These are phyloP conservation scores for Boletales sp. DNA, from an alignment of 768 basidiomycete genomes.

Conservation along the genomic window DNA sequence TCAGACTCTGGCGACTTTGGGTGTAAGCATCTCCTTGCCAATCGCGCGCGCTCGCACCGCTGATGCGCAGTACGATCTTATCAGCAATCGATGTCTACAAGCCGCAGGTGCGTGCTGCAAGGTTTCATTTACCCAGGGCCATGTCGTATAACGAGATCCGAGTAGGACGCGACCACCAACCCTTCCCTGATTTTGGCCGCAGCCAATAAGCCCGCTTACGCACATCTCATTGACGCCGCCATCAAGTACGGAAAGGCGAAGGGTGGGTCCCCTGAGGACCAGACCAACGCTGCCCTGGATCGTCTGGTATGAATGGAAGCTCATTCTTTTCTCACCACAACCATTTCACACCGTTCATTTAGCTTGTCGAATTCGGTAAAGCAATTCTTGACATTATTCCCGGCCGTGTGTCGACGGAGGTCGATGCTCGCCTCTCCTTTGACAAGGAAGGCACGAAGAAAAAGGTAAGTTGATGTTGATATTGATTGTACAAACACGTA, in stretches of 20 bases:
- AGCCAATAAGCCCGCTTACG: slow-evolving; percentile 84
- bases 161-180: slow-evolving; percentile 95
- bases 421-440: slow-evolving; percentile 96
- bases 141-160: slow-evolving; percentile 8
- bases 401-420: slow-evolving; percentile 98
- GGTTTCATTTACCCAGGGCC: slow-evolving; percentile 11
- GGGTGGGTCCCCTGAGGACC: slow-evolving; percentile 70
- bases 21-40: slow-evolving; percentile 37
- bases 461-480: slow-evolving; percentile 50
- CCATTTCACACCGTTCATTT: slow-evolving; percentile 14
- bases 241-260: slow-evolving; percentile 74
- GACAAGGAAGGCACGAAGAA: slow-evolving; percentile 90
- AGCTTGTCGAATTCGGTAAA: slow-evolving; percentile 98
- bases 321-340: slow-evolving; percentile 6
- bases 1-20: slow-evolving; percentile 98
- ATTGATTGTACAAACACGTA: slow-evolving; percentile 17
- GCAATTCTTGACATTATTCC: slow-evolving; percentile 95
- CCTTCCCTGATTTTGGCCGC: slow-evolving; percentile 94
- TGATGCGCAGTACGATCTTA: slow-evolving; percentile 24
- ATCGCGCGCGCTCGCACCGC: slow-evolving; percentile 14
- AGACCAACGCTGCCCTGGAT: slow-evolving; percentile 80
- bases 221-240: slow-evolving; percentile 73
- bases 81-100: slow-evolving; percentile 94
- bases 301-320: slow-evolving; percentile 63
- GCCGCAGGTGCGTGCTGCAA: slow-evolving; percentile 66